Percentiles rank a stretch among this genome's conserved stretches.
Evolutionary conservation across 2,329 filamentous ascomycete genomes (phyloP).

Genomic region (Plectosphaerella cucumerina): DNA sequence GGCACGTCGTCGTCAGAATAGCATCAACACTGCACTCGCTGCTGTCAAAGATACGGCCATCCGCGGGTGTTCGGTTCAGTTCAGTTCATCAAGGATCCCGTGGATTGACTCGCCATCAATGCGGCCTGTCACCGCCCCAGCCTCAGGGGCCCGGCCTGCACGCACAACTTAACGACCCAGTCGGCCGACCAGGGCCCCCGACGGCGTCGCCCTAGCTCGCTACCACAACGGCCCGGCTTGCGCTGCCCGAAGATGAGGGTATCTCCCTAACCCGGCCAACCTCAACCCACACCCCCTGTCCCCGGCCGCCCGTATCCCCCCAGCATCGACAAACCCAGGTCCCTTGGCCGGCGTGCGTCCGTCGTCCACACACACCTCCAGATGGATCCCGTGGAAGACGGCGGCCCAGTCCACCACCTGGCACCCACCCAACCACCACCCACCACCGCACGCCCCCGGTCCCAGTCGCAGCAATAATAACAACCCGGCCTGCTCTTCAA

Average conservation of each 20-base stretch:
- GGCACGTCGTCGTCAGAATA: too few species aligned
- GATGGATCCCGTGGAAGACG: not conserved
- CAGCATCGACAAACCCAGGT: too few species aligned
- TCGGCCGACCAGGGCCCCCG: too few species aligned
- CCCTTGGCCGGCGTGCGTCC: not conserved
- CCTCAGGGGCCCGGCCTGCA: too few species aligned
- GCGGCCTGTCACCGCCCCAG: not conserved
- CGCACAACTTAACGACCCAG: too few species aligned
- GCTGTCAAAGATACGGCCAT: too few species aligned
- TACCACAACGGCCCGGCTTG: not conserved
- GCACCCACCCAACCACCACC: too few species aligned
- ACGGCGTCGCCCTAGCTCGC: too few species aligned
- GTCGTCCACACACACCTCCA: not conserved
- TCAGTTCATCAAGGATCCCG: too few species aligned
- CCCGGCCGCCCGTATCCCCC: not conserved
- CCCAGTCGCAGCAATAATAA: slow-evolving; percentile 30
- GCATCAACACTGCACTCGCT: too few species aligned
- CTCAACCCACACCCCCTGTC: not conserved
- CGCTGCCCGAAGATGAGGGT: slow-evolving; percentile 1
- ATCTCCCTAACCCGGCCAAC: slow-evolving; percentile 2
- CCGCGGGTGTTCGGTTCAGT: too few species aligned
- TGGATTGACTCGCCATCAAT: slow-evolving; percentile 3
- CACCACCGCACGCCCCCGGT: not conserved
- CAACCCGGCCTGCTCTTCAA: slow-evolving; percentile 32
- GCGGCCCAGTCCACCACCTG: not conserved